phyloP scores from a whole-genome alignment of 305 asterid species.

The Fraxinus ornus region DNA sequence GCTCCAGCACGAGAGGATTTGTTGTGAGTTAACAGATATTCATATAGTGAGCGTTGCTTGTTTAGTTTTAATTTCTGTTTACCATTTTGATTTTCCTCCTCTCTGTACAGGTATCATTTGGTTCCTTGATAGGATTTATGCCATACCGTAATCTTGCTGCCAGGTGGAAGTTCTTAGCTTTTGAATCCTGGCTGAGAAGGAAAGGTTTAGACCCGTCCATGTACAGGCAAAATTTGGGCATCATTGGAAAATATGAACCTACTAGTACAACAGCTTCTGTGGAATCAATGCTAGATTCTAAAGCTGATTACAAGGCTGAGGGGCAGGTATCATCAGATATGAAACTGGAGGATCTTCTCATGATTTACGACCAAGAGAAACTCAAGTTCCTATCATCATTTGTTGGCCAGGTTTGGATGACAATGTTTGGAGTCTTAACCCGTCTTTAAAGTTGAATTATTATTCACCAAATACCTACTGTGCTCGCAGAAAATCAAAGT shows the following conservation, averaged over 20 bases:
- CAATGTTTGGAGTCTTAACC: constrained; percentile 8
- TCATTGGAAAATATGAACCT: constrained; percentile 66
- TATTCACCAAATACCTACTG: constrained; percentile 6
- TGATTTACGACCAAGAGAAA: constrained; percentile 82
- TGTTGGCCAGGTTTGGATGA: constrained; percentile 84
- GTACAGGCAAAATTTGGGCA: constrained; percentile 75
- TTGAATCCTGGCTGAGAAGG: constrained; percentile 94
- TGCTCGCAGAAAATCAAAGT: constrained; percentile 66
- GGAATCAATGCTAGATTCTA: constrained; percentile 37
- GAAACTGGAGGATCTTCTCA: constrained; percentile 86
- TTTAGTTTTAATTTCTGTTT: neutral
- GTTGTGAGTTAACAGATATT: constrained; percentile 56
- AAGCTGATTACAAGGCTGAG: constrained; percentile 34
- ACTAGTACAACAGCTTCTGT: constrained; percentile 38
- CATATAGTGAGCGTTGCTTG: constrained; percentile 3
- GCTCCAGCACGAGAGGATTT: constrained; percentile 86
- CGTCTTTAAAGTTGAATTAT: constrained; percentile 17
- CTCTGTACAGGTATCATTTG: constrained; percentile 71
- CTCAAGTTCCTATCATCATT: constrained; percentile 81
- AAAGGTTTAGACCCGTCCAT: constrained; percentile 79
- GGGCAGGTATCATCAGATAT: constrained; percentile 53
- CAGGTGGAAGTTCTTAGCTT: constrained; percentile 89
- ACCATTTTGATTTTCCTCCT: constrained; percentile 18
- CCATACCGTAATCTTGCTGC: constrained; percentile 94
- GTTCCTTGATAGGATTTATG: constrained; percentile 86